A percentile compares a stretch with the other conserved stretches of the same genome.
phyloP scores from a whole-genome alignment of 2,329 filamentous ascomycete genomes.

The Alternaria sp. region DNA sequence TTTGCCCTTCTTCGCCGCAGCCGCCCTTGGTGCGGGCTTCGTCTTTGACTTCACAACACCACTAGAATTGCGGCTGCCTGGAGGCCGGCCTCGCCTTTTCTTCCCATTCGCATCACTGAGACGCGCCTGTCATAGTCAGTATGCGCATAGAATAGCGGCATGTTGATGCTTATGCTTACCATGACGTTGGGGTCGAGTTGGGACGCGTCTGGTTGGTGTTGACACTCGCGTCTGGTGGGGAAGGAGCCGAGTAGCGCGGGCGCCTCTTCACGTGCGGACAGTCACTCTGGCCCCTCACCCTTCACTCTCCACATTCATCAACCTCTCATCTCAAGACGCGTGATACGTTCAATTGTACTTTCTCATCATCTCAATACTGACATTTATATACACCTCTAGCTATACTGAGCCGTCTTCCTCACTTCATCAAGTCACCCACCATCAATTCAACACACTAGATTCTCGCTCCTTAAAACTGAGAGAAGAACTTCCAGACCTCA shows the following conservation, averaged over 20 bases:
- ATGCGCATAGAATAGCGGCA: background rate
- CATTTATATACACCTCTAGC: background rate
- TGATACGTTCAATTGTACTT: background rate
- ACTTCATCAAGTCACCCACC: background rate
- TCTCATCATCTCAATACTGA: background rate
- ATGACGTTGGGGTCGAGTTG: slow-evolving; percentile 37
- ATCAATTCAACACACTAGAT: background rate
- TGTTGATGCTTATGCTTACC: slow-evolving; percentile 35
- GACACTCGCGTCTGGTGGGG: slow-evolving; percentile 17
- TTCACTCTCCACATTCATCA: background rate
- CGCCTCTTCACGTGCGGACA: slow-evolving; percentile 16
- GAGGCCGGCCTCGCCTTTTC: slow-evolving; percentile 37
- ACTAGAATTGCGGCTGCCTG: slow-evolving; percentile 32
- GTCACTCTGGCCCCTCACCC: background rate
- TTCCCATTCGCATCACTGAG: slow-evolving; percentile 17
- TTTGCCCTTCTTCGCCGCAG: slow-evolving; percentile 15
- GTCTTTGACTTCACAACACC: slow-evolving; percentile 9
- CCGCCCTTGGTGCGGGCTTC: slow-evolving; percentile 24
- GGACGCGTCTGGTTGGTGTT: slow-evolving; percentile 25
- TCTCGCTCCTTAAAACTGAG: slow-evolving; percentile 20
- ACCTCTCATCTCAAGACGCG: no score
- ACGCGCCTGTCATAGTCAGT: slow-evolving; percentile 37
- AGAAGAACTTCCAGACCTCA: slow-evolving; percentile 47
- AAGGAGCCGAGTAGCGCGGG: slow-evolving; percentile 7
- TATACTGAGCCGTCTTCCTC: background rate